A percentile compares a stretch with the other conserved stretches of the same genome.
phyloP scores from a whole-genome alignment of 805 yeast species.

The Ogataea paraovalis region DNA sequence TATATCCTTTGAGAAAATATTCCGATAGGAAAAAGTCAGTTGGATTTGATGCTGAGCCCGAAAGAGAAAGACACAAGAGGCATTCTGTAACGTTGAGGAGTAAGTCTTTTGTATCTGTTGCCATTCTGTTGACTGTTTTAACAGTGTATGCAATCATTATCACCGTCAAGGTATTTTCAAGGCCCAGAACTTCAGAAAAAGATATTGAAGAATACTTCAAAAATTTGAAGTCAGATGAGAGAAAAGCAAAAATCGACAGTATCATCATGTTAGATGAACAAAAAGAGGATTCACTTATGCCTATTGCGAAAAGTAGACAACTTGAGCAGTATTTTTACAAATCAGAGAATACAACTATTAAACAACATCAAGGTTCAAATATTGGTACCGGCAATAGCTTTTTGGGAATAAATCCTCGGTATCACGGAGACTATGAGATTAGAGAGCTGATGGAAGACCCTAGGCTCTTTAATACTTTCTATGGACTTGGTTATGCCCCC shows the following conservation, averaged over 20 bases:
- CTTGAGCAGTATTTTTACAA: neutral
- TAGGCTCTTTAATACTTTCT: constrained; percentile 36
- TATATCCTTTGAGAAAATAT: neutral
- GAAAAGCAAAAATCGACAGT: constrained; percentile 1
- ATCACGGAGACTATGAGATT: constrained; percentile 34
- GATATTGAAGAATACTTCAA: constrained; percentile 12
- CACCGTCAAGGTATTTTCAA: constrained; percentile 13
- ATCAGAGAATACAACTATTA: neutral
- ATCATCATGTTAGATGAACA: neutral
- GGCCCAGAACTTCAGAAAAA: constrained; percentile 5
- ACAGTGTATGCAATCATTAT: constrained; percentile 11
- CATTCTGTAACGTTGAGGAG: neutral
- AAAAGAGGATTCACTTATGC: neutral
- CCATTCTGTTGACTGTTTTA: constrained; percentile 7
- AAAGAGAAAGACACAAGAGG: neutral
- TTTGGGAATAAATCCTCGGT: constrained; percentile 31
- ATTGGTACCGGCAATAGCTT: constrained; percentile 18
- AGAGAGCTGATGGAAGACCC: constrained; percentile 34
- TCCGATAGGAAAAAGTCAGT: neutral
- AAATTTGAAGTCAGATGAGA: constrained; percentile 6
- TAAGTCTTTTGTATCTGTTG: neutral
- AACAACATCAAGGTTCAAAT: neutral
- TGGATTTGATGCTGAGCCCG: neutral
- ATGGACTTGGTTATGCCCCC: constrained; percentile 63
- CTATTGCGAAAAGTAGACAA: neutral